Conservation (phyloP, 2,329 filamentous ascomycete species). For the Mycocentrospora acerina region DNA sequence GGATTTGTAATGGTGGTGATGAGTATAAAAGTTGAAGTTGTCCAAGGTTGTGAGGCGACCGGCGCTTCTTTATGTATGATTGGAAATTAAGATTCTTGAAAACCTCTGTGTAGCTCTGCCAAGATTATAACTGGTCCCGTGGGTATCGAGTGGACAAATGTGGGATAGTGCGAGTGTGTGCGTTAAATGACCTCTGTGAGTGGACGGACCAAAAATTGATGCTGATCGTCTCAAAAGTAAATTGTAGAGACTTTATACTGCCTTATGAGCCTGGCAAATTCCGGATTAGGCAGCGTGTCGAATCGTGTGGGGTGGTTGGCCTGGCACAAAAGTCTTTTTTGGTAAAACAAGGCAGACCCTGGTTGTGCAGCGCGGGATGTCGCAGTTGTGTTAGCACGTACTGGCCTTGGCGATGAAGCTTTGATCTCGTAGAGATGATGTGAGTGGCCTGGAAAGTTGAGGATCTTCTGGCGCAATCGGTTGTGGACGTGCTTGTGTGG, state of each 20-base stretch:
- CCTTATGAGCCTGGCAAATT: neutral
- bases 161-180: slow-evolving; percentile 29
- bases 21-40: slow-evolving; percentile 1
- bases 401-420: slow-evolving; percentile 21
- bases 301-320: slow-evolving; percentile 8
- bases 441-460: slow-evolving; percentile 19
- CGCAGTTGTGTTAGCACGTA: slow-evolving; percentile 26
- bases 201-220: slow-evolving; percentile 13
- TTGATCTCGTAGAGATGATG: slow-evolving; percentile 13
- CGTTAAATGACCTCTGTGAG: slow-evolving; percentile 26
- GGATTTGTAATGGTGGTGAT: slow-evolving; percentile 4
- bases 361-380: slow-evolving; percentile 33
- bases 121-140: slow-evolving; percentile 23
- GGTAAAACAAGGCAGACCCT: slow-evolving; percentile 14
- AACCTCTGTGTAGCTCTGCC: slow-evolving; percentile 19
- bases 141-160: slow-evolving; percentile 15
- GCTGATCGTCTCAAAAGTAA: slow-evolving; percentile 11
- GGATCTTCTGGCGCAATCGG: slow-evolving; percentile 13
- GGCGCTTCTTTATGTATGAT: slow-evolving; percentile 20
- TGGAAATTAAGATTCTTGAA: slow-evolving; percentile 6
- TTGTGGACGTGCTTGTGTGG: slow-evolving; percentile 13
- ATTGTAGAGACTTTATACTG: slow-evolving; percentile 18
- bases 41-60: slow-evolving; percentile 11
- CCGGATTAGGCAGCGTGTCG: slow-evolving; percentile 1
- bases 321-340: slow-evolving; percentile 11